Conservation (phyloP, 2,329 filamentous ascomycete genomes). For the Nigrospora osmanthi region DNA sequence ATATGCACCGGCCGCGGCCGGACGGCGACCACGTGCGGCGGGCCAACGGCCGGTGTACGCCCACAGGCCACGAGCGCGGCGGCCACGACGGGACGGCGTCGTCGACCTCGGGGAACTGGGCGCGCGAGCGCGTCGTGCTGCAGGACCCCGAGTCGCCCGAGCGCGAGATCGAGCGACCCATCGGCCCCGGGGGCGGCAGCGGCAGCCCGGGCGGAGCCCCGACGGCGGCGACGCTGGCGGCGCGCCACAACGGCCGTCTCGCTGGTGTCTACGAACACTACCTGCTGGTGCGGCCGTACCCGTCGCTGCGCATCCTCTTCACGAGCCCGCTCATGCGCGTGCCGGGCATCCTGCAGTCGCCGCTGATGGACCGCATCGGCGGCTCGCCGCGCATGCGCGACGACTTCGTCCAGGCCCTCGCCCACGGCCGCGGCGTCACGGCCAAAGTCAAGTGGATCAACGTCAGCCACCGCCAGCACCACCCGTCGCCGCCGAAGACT, state of each 20-base stretch:
- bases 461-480: not conserved
- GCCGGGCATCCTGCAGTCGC: constrained; percentile 57
- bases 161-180: constrained; percentile 17
- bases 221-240: constrained; percentile 4
- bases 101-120: not conserved
- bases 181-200: constrained; percentile 29
- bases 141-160: not conserved
- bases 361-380: constrained; percentile 45
- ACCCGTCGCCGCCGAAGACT: no score
- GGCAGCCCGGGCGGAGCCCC: not conserved
- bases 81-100: no score
- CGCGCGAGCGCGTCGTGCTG: not conserved
- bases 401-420: constrained; percentile 48
- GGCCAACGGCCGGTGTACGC: no score
- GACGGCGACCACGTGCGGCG: no score
- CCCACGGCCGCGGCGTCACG: constrained; percentile 10
- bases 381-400: constrained; percentile 39
- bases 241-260: constrained; percentile 16
- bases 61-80: no score
- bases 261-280: constrained; percentile 43
- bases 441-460: constrained; percentile 1
- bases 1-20: constrained; percentile 41
- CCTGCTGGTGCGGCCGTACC: constrained; percentile 57
- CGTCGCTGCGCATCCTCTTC: constrained; percentile 59
- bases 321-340: constrained; percentile 59